Base-by-base conservation (phyloP, 148 eudicot genomes). In the Silene uniflora region DNA sequence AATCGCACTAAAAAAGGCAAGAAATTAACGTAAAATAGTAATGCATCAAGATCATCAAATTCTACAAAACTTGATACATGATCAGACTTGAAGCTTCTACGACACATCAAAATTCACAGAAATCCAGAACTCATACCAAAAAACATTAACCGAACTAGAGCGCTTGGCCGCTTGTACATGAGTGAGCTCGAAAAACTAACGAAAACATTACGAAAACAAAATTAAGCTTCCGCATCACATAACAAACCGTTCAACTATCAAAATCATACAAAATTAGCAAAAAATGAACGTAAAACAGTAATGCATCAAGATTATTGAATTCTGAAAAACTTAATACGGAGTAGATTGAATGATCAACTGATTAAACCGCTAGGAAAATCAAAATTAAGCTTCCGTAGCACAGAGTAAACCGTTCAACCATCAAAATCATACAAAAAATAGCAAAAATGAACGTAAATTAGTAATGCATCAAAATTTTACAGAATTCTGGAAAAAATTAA, bases 51-150 rank as follows among this genome's bases (percentile, higher is more conserved):
- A 3, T n/a, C 21, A 22, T 6, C 32, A 42, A 75, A 18, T 62
- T 64, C 9, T 12, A 32, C 35, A 32, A 32, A 32, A 32, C 35
- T 2, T 32, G 3, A 32, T 32, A 32, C 35, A 52, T 89, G 85
- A 81, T 91, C 96, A 62, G n/a, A n/a, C n/a, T n/a, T n/a, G n/a
- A n/a, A 90, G 54, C 54, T 49, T 49, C 54, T 49, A 49, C 1
- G 14, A 49, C 12, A 10, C 54, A 49, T 13, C 52, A 49, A 49
- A 49, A 12, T 49, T 49, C 54, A 49, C 54, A 49, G 13, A 49
- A 49, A 10, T 49, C 54, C 54, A 49, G 13, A 49, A 49, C 12
- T 49, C 54, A 49, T 12, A 12, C 16, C 13, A 49, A 11, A 9
- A 49, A 49, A 11, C 35, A 32, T 32, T 32, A 32, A 32, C 2